Evolutionary conservation across 805 yeast genomes (phyloP).

Genomic region (Metschnikowia gelsemii): DNA sequence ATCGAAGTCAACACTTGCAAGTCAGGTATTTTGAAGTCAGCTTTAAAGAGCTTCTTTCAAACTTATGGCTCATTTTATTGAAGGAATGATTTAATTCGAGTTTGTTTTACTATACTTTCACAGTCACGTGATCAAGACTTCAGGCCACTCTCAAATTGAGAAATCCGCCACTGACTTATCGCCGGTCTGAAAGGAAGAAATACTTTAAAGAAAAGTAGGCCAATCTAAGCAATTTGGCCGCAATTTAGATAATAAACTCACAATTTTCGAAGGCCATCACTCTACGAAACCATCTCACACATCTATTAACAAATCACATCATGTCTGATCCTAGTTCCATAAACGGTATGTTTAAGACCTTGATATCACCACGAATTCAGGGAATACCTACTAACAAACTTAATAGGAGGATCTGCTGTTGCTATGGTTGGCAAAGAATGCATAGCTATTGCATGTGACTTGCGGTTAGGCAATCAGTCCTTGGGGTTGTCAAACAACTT

Average conservation of each 20-base stretch:
- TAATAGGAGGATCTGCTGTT: constrained; percentile 88
- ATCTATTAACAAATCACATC: not conserved
- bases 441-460: constrained; percentile 95
- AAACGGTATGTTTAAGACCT: constrained; percentile 50
- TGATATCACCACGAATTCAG: not conserved
- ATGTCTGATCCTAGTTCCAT: constrained; percentile 79
- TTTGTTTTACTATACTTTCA: no score
- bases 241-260: not conserved
- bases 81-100: no score
- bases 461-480: constrained; percentile 91
- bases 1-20: no score
- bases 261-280: not conserved
- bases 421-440: constrained; percentile 99
- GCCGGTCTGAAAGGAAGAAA: not conserved
- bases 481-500: constrained; percentile 89
- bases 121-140: constrained; percentile 1
- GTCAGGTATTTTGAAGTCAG: no score
- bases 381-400: constrained; percentile 13
- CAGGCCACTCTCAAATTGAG: constrained; percentile 2
- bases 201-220: not conserved
- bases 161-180: constrained; percentile 6
- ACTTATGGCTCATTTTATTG: no score
- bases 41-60: no score
- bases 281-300: not conserved
- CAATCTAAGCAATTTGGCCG: no score